Percentiles rank a stretch among this genome's conserved stretches.
phyloP scores from a whole-genome alignment of 2,329 filamentous ascomycete genomes.

The Arthrinium puccinioides region DNA sequence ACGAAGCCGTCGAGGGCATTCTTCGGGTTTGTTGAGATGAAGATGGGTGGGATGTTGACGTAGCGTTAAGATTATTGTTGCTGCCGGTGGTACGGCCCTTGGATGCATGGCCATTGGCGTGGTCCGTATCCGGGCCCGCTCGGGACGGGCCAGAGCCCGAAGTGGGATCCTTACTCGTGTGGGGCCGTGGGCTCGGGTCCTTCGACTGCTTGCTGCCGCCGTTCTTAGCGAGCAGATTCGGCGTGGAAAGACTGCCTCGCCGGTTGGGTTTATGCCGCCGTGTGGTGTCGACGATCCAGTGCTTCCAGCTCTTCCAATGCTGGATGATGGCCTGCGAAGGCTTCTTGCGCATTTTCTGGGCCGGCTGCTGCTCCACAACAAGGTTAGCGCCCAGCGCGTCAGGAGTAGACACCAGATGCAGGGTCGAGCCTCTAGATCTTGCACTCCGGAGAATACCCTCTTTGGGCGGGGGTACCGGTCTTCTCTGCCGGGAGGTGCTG shows the following conservation, averaged over 20 bases:
- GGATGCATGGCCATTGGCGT: conserved; percentile 41
- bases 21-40: conserved; percentile 22
- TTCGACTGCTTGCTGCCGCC: conserved; percentile 36
- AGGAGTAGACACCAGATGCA: conserved; percentile 72
- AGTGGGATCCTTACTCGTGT: conserved; percentile 50
- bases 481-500: conserved; percentile 70
- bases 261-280: conserved; percentile 43
- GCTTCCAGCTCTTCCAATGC: conserved; percentile 58
- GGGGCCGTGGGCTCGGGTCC: conserved; percentile 49
- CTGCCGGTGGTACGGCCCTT: conserved; percentile 20
- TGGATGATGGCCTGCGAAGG: conserved; percentile 52
- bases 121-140: conserved; percentile 39
- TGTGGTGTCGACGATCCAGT: conserved; percentile 55
- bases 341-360: conserved; percentile 45
- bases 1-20: conserved; percentile 33
- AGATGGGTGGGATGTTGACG: conserved; percentile 18
- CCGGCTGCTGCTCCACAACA: conserved; percentile 13
- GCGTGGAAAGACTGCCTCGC: conserved; percentile 49
- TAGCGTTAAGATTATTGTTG: conserved; percentile 12
- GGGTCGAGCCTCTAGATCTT: conserved; percentile 71
- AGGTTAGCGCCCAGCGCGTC: conserved; percentile 30
- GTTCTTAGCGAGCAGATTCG: conserved; percentile 48
- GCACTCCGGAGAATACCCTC: conserved; percentile 63
- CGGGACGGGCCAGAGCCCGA: conserved; percentile 30
- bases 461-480: conserved; percentile 76